Evolutionary conservation across 345 rosid species (phyloP).

Genomic region (Citropsis articulata): DNA sequence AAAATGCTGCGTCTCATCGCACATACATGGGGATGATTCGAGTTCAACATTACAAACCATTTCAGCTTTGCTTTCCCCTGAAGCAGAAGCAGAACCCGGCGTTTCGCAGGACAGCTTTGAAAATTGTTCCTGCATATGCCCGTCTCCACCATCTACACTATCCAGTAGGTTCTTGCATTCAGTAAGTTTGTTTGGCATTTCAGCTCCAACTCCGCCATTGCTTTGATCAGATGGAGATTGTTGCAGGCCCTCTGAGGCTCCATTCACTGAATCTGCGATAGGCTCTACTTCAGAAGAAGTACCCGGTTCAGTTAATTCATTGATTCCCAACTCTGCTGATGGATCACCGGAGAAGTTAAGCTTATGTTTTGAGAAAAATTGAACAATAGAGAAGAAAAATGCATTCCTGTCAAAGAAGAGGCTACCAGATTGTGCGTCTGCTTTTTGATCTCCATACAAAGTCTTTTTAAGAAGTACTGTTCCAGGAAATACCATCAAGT

Average conservation of each 20-base stretch:
- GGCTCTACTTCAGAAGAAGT: slow-evolving; percentile 8
- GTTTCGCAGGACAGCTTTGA: slow-evolving; percentile 37
- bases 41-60: slow-evolving; percentile 20
- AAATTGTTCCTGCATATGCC: slow-evolving; percentile 37
- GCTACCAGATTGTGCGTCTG: slow-evolving; percentile 40
- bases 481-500: slow-evolving; percentile 90
- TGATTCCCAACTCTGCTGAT: not conserved
- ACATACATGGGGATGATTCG: slow-evolving; percentile 8
- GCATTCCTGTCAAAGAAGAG: not conserved
- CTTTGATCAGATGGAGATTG: slow-evolving; percentile 10
- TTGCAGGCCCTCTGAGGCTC: not conserved
- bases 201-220: slow-evolving; percentile 11
- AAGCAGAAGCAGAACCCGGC: not conserved
- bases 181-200: slow-evolving; percentile 9
- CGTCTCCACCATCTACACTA: slow-evolving; percentile 12
- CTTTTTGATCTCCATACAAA: slow-evolving; percentile 27
- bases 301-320: slow-evolving; percentile 3
- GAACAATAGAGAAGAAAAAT: not conserved
- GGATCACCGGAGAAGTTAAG: not conserved
- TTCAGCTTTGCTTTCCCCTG: slow-evolving; percentile 10
- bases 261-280: not conserved
- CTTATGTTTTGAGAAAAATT: not conserved
- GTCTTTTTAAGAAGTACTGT: slow-evolving; percentile 64
- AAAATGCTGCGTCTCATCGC: slow-evolving; percentile 37
- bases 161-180: not conserved